Percentiles rank a stretch among this genome's conserved stretches.
These are phyloP conservation scores for Groenewaldozyma sp. DNA, from an alignment of 1,139 yeast genomes.

Conservation along the genomic window DNA sequence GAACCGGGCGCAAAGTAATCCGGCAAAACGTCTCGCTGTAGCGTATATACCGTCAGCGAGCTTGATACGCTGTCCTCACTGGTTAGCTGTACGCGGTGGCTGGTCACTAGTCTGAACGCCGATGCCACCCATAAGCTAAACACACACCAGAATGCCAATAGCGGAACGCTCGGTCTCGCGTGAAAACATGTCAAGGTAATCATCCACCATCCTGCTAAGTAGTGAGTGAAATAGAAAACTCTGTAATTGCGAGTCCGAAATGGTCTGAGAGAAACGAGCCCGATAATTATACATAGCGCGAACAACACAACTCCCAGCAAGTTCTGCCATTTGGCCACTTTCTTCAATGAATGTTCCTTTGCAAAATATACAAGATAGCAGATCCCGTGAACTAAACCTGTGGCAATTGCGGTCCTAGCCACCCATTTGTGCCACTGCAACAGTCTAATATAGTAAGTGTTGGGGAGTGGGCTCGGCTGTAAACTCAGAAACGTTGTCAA, in stretches of 20 bases:
- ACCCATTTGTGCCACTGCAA: slow-evolving; percentile 72
- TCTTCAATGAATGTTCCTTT: slow-evolving; percentile 30
- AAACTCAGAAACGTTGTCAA: slow-evolving; percentile 51
- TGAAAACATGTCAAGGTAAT: slow-evolving; percentile 56
- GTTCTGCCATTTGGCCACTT: slow-evolving; percentile 41
- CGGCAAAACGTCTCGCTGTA: slow-evolving; percentile 29
- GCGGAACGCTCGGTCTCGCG: slow-evolving; percentile 64
- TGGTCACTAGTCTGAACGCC: slow-evolving; percentile 23
- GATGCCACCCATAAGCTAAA: slow-evolving; percentile 39
- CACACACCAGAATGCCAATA: slow-evolving; percentile 41
- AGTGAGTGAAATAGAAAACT: slow-evolving; percentile 58
- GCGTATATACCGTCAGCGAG: slow-evolving; percentile 24
- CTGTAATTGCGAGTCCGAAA: slow-evolving; percentile 48
- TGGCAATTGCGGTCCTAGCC: slow-evolving; percentile 50
- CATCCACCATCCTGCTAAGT: slow-evolving; percentile 55
- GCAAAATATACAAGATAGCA: slow-evolving; percentile 47
- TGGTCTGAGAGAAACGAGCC: slow-evolving; percentile 46
- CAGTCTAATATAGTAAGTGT: slow-evolving; percentile 47
- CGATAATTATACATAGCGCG: slow-evolving; percentile 35
- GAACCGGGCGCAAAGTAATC: slow-evolving; percentile 35
- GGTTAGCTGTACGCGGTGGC: slow-evolving; percentile 20
- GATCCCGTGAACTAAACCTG: slow-evolving; percentile 47
- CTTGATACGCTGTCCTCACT: neutral
- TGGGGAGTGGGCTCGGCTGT: slow-evolving; percentile 51
- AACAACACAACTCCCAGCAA: slow-evolving; percentile 54